phyloP scores from a whole-genome alignment of 1,284 basidiomycete genomes.

The Neolentinus lepideus region DNA sequence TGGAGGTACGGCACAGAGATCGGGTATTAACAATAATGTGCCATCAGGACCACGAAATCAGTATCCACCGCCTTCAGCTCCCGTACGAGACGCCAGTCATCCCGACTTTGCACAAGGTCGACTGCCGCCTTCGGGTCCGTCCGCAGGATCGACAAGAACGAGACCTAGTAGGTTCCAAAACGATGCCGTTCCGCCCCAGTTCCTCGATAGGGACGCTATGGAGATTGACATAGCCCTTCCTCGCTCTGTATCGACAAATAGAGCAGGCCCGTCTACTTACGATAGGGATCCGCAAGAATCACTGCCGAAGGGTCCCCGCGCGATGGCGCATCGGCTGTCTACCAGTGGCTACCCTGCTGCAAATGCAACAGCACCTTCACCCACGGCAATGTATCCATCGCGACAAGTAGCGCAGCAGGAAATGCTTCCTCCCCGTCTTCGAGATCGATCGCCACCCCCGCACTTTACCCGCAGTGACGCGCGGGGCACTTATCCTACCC shows the following conservation, averaged over 20 bases:
- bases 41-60: constrained; percentile 13
- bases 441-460: not conserved
- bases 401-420: not conserved
- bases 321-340: constrained; percentile 21
- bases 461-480: not conserved
- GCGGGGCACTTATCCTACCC: not conserved
- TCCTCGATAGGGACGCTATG: constrained; percentile 17
- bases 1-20: constrained; percentile 8
- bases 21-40: constrained; percentile 8
- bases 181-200: constrained; percentile 2
- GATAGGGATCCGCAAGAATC: constrained; percentile 15
- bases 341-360: not conserved
- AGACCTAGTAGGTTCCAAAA: constrained; percentile 11
- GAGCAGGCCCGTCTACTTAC: constrained; percentile 14
- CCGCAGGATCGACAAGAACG: constrained; percentile 7
- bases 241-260: not conserved
- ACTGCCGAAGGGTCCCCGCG: constrained; percentile 29
- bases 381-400: not conserved
- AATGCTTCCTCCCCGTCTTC: not conserved
- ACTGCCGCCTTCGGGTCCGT: constrained; percentile 1
- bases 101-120: constrained; percentile 8
- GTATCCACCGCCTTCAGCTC: constrained; percentile 4
- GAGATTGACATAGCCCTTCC: constrained; percentile 16
- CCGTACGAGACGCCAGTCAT: constrained; percentile 6
- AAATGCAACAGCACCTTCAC: not conserved